phyloP scores from a whole-genome alignment of 139 green algal genomes.

The Chlorella vulgaris region DNA sequence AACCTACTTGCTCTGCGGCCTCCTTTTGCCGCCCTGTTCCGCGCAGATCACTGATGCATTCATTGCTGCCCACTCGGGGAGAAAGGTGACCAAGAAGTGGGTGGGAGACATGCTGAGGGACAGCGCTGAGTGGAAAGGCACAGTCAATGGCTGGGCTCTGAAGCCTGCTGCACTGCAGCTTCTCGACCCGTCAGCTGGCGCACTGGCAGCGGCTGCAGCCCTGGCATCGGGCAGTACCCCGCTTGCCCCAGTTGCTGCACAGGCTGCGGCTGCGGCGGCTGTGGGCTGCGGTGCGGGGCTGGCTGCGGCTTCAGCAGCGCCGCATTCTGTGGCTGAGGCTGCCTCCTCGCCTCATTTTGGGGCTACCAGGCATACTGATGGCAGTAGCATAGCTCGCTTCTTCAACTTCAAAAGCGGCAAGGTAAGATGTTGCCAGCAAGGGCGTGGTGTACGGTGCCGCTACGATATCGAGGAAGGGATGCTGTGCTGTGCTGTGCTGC shows the following conservation, averaged over 20 bases:
- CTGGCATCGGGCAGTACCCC: neutral
- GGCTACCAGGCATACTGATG: no score
- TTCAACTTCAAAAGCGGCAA: no score
- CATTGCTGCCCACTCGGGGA: slow-evolving; percentile 36
- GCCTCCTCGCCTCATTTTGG: no score
- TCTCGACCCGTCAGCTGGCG: neutral
- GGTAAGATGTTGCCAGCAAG: no score
- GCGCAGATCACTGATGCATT: slow-evolving; percentile 49
- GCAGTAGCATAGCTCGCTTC: no score
- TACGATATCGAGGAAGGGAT: no score
- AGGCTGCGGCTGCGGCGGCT: neutral
- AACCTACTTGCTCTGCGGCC: no score
- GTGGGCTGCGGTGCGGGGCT: neutral
- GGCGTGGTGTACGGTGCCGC: no score
- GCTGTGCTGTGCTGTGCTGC: no score
- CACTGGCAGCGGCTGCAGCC: neutral
- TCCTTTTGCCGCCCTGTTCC: no score
- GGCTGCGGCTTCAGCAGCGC: no score
- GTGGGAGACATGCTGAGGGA: slow-evolving; percentile 55
- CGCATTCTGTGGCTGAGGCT: no score
- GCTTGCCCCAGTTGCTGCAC: neutral
- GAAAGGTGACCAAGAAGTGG: slow-evolving; percentile 56
- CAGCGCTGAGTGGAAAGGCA: slow-evolving; percentile 23
- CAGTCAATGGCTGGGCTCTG: slow-evolving; percentile 9
- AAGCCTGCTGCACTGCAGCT: neutral